These are phyloP conservation scores for Barnettozyma siamensis DNA, from an alignment of 805 yeast genomes.

Conservation along the genomic window DNA sequence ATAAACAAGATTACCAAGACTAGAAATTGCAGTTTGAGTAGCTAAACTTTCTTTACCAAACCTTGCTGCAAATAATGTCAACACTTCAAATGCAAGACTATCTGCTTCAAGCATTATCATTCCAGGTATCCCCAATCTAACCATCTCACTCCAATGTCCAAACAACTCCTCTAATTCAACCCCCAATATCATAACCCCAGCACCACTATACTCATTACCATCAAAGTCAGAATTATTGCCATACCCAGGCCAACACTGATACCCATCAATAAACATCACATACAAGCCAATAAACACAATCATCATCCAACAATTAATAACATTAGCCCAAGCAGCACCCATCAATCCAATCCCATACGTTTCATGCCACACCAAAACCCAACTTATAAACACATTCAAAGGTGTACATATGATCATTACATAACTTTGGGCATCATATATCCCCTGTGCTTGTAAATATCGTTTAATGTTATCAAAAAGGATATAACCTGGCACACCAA, in stretches of 20 bases:
- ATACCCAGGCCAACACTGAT: slow-evolving; percentile 64
- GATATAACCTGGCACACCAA: slow-evolving; percentile 76
- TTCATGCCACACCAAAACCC: slow-evolving; percentile 67
- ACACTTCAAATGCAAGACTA: slow-evolving; percentile 64
- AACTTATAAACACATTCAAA: slow-evolving; percentile 58
- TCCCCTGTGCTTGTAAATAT: slow-evolving; percentile 79
- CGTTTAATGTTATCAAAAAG: slow-evolving; percentile 81
- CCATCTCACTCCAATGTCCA: slow-evolving; percentile 48
- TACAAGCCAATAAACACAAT: slow-evolving; percentile 22
- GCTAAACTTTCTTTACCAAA: slow-evolving; percentile 67
- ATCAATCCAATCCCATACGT: slow-evolving; percentile 62
- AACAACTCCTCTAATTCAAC: slow-evolving; percentile 34
- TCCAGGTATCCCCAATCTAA: slow-evolving; percentile 61
- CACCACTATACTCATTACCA: too few species aligned
- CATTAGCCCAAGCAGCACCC: slow-evolving; percentile 80
- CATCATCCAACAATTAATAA: slow-evolving; percentile 69
- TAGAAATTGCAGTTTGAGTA: slow-evolving; percentile 67
- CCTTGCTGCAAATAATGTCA: slow-evolving; percentile 63
- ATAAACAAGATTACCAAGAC: slow-evolving; percentile 57
- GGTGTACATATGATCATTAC: slow-evolving; percentile 67
- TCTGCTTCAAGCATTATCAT: slow-evolving; percentile 72
- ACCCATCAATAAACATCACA: slow-evolving; percentile 40
- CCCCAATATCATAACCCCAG: too few species aligned
- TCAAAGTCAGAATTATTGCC: too few species aligned
- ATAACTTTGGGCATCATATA: slow-evolving; percentile 77